Evolutionary conservation across 768 basidiomycete genomes (phyloP).

Genomic region (Harrya chromipes): DNA sequence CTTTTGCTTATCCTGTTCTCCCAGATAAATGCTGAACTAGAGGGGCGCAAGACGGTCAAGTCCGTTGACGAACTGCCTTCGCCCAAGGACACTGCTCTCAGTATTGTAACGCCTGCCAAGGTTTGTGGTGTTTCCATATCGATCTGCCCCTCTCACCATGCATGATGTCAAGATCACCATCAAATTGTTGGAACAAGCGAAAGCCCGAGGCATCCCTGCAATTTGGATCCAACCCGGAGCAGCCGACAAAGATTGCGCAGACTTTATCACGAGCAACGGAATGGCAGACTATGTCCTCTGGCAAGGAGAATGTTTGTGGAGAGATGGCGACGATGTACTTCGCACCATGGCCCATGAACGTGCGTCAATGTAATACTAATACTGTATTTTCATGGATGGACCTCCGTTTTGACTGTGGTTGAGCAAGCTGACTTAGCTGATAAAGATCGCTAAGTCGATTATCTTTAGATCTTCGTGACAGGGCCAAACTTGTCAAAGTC

Average conservation of each 20-base stretch:
- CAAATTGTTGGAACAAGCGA: conserved; percentile 60
- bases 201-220: conserved; percentile 64
- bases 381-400: not conserved
- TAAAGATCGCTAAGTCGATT: not conserved
- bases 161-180: conserved; percentile 61
- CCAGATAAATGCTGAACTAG: conserved; percentile 69
- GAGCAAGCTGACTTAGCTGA: not conserved
- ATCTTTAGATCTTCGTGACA: not conserved
- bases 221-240: conserved; percentile 93
- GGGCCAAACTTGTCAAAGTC: too few relatives aligned
- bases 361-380: conserved; percentile 14
- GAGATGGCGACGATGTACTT: conserved; percentile 63
- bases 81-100: conserved; percentile 68
- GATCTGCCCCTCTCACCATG: not conserved
- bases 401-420: not conserved
- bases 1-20: not conserved
- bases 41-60: conserved; percentile 56
- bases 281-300: conserved; percentile 68
- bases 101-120: conserved; percentile 75
- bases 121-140: conserved; percentile 31
- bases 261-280: conserved; percentile 63
- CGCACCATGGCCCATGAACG: conserved; percentile 21
- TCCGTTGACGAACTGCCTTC: conserved; percentile 54
- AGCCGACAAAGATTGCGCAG: conserved; percentile 58
- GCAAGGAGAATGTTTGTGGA: conserved; percentile 81